These are phyloP conservation scores for Solanum peruvianum DNA, from an alignment of 257 asterid species.

Conservation along the genomic window DNA sequence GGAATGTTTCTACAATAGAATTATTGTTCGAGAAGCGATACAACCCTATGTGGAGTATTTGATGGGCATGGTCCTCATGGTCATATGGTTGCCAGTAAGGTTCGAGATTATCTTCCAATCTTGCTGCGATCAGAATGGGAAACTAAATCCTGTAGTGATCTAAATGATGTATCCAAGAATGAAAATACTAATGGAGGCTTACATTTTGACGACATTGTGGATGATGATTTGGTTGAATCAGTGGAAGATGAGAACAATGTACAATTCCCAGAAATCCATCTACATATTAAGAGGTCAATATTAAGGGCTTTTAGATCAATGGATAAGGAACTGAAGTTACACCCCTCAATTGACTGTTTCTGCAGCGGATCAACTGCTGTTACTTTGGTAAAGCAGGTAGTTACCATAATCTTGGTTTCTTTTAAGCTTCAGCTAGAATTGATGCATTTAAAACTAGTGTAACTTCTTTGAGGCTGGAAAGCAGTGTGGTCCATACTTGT, in stretches of 20 bases:
- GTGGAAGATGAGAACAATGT: slow-evolving; percentile 52
- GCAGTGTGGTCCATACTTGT: not conserved
- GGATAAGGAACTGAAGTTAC: slow-evolving; percentile 90
- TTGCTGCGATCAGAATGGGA: slow-evolving; percentile 64
- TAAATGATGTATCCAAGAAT: slow-evolving; percentile 19
- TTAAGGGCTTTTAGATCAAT: slow-evolving; percentile 73
- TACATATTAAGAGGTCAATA: slow-evolving; percentile 61
- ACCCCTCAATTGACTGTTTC: slow-evolving; percentile 78
- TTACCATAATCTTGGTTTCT: not conserved
- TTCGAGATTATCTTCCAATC: slow-evolving; percentile 70
- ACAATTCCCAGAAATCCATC: slow-evolving; percentile 63
- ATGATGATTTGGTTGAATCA: slow-evolving; percentile 57
- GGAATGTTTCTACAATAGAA: slow-evolving; percentile 61
- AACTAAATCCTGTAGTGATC: slow-evolving; percentile 26
- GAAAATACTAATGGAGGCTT: slow-evolving; percentile 36
- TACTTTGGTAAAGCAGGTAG: slow-evolving; percentile 67
- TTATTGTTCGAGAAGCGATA: slow-evolving; percentile 45
- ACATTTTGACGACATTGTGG: slow-evolving; percentile 61
- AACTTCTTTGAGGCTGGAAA: not conserved
- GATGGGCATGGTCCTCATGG: slow-evolving; percentile 99
- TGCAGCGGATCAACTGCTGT: slow-evolving; percentile 94
- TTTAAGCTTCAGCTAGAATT: not conserved
- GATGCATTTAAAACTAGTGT: not conserved
- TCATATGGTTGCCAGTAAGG: slow-evolving; percentile 90
- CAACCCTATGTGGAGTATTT: slow-evolving; percentile 76